Evolutionary conservation across 345 rosid genomes (phyloP).

Genomic region (Melaleuca quinquenervia): DNA sequence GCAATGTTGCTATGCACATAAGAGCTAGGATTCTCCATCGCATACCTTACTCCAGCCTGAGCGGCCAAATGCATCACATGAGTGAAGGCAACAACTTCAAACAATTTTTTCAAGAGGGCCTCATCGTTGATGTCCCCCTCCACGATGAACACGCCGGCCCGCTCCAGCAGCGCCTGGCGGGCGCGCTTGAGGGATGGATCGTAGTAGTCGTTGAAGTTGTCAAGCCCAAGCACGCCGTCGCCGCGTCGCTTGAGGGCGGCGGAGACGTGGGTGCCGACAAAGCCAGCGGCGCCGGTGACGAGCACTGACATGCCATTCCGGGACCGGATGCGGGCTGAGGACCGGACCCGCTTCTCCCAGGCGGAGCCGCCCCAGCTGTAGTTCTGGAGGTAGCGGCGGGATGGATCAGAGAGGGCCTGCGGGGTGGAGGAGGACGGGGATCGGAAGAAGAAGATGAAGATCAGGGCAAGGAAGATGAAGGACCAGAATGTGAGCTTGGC

Average conservation of each 20-base stretch:
- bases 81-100: constrained; percentile 65
- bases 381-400: constrained; percentile 78
- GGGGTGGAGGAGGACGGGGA: constrained; percentile 47
- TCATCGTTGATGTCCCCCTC: constrained; percentile 90
- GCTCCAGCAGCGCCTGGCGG: constrained; percentile 75
- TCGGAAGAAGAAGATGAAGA: constrained; percentile 77
- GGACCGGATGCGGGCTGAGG: constrained; percentile 63
- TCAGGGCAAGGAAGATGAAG: constrained; percentile 56
- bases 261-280: constrained; percentile 89
- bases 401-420: constrained; percentile 40
- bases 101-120: constrained; percentile 53
- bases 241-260: constrained; percentile 76
- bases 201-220: constrained; percentile 86
- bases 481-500: constrained; percentile 83
- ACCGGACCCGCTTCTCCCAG: constrained; percentile 59
- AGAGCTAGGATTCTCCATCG: constrained; percentile 41
- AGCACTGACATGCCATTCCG: constrained; percentile 59
- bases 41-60: constrained; percentile 45
- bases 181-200: constrained; percentile 80
- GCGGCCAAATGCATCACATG: constrained; percentile 79
- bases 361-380: constrained; percentile 68
- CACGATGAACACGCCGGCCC: constrained; percentile 63
- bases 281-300: constrained; percentile 91
- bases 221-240: constrained; percentile 78
- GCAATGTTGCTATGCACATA: constrained; percentile 42